Evolutionary conservation across 2,329 filamentous ascomycete species (phyloP), one percentile per base, ranked within the genome.

Genomic region (Fusarium austroafricanum): DNA sequence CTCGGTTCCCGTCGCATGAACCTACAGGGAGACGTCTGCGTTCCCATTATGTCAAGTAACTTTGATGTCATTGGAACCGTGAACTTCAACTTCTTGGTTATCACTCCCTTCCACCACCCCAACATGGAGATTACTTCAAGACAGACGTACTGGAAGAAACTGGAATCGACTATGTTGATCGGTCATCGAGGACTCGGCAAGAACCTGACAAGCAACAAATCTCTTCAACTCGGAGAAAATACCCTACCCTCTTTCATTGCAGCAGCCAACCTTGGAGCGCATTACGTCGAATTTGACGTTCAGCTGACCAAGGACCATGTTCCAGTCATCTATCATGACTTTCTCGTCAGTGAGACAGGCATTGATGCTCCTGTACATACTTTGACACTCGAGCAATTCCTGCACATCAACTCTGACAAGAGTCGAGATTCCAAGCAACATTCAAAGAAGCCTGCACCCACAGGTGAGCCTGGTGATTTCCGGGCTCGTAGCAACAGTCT

Each of bases 291-390:
- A 71, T 90, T 92, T 74, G 96, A 99, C 76, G 96, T 99, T 1
- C 96, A 99, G 77, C 83, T 99, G 38, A 99, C 96, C n/a, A 99
- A 99, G 76, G 96, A 99, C 76, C 94, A 96, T 73, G 94, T 99
- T 2, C 96, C 96, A 0, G 95, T 99, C 68, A 97, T 99, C 74
- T 99, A 99, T 76, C 96, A 99, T 76, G 96, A 99, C 78, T 99
- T 99, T 75, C 84, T 98, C 15, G 96, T 99, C 77, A 97, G 94
- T 76, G 96, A 99, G 80, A 98, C 96, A 0, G 96, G 96, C 11
- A 96, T 97, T 54, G 96, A 99, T 75, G 96, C 96, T 0, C 96
- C 96, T 0, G 95, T 99, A 3, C 96, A 99, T 76, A 97, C 93
- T 0, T 83, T 99, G 67, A 99, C 96, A 0, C 82, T 98, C 6